These are phyloP conservation scores for Suillus clintonianus DNA, from an alignment of 768 basidiomycete genomes.

Conservation along the genomic window DNA sequence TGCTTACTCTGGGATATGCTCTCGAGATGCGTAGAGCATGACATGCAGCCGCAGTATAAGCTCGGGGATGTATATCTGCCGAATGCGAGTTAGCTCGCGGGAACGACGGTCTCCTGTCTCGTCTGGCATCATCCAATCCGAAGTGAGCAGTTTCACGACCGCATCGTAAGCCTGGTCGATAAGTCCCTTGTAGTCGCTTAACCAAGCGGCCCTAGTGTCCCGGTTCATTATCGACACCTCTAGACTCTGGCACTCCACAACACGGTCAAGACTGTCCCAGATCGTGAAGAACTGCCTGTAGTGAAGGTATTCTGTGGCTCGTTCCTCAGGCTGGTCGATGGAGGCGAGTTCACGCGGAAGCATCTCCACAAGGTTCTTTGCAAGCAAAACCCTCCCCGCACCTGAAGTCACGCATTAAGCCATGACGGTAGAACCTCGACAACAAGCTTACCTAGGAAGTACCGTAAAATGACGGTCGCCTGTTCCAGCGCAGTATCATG, in stretches of 20 bases:
- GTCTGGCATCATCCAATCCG: slow-evolving; percentile 74
- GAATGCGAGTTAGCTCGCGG: slow-evolving; percentile 74
- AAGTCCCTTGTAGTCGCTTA: slow-evolving; percentile 61
- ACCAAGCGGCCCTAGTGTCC: slow-evolving; percentile 61
- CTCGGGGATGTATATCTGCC: slow-evolving; percentile 89
- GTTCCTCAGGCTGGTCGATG: slow-evolving; percentile 69
- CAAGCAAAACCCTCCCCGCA: slow-evolving; percentile 72
- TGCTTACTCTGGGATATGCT: slow-evolving; percentile 66
- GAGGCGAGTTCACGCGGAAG: slow-evolving; percentile 64
- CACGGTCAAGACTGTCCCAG: slow-evolving; percentile 65
- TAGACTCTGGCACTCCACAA: slow-evolving; percentile 60
- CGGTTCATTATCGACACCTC: slow-evolving; percentile 59
- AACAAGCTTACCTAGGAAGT: slow-evolving; percentile 76
- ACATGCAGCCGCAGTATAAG: slow-evolving; percentile 84
- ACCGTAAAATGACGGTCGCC: slow-evolving; percentile 84
- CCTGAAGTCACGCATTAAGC: slow-evolving; percentile 39
- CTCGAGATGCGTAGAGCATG: slow-evolving; percentile 63
- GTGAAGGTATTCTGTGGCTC: slow-evolving; percentile 74
- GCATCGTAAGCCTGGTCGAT: slow-evolving; percentile 67
- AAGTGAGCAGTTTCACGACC: slow-evolving; percentile 69
- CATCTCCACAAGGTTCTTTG: slow-evolving; percentile 56
- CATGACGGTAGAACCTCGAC: background rate
- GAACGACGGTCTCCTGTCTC: slow-evolving; percentile 53
- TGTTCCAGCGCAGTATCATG: slow-evolving; percentile 80
- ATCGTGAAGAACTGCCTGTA: slow-evolving; percentile 79